Base-by-base conservation (phyloP, 2,329 filamentous ascomycete genomes). In the Capronia epimyces region DNA sequence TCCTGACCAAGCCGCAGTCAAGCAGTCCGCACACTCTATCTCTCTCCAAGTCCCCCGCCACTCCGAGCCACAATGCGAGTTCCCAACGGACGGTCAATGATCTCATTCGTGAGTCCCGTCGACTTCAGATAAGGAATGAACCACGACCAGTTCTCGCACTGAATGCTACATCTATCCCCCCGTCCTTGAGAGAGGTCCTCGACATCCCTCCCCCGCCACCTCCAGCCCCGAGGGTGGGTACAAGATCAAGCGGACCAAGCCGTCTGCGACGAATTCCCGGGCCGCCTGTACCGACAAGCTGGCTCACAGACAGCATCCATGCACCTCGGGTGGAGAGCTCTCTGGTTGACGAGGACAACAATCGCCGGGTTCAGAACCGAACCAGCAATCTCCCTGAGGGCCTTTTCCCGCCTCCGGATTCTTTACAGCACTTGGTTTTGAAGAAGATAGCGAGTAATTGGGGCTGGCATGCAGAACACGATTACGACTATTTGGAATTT, bases 401-500 rank as follows among this genome's bases (percentile, higher is more conserved):
- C 13, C 53, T 52, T 1, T 68, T 73, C 25, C 72, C 72, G 2
- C 46, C 52, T 2, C 51, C 59, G 21, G 43, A 52, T n/a, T 77
- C 73, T 46, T 65, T 84, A 6, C 56, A 75, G 40, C 74, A 82
- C 64, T 61, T 69, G 3, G 64, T 74, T 13, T 62, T 84, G 31
- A 79, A 76, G 57, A 69, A 71, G 0, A 74, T 83, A 59, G 78
- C 79, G 2, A 60, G 64, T 20, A 72, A 80, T 20, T 84, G 80
- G 80, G 64, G 71, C 8, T 74, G 75, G 64, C 73, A 83, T 53
- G 64, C 76, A 21, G 71, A 77, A 45, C 80, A 81, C 56, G 79
- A 83, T 58, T 74, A 77, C 49, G 66, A 75, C 15, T 78, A 77
- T 43, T 64, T 84, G 2, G 67, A 71, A 1, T 67, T 74, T 2